Base-by-base conservation (phyloP, 2,329 filamentous ascomycete species). In the Pseudocercospora vitis region DNA sequence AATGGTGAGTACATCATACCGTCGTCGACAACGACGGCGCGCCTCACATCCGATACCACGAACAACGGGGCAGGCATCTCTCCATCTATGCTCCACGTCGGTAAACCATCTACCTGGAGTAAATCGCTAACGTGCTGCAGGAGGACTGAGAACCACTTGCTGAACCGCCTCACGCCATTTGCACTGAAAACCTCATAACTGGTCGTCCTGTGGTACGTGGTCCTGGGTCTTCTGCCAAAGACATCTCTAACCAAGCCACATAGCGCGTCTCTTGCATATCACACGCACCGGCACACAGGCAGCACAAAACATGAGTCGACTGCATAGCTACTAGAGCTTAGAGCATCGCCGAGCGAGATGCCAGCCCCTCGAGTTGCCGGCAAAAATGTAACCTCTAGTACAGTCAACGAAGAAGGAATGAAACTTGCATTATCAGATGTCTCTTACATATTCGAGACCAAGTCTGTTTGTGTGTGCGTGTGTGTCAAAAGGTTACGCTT, bases 1-100 rank as follows among this genome's bases (percentile, higher is more conserved):
- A 7, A 62, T 62, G 60, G 58, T 57, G 54, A 53, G 37, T 42
- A 42, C 37, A 42, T n/a, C 12, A 24, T n/a, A 23, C 37, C 21
- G 12, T 7, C 3, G 14, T 7, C 7, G 19, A 24, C 3, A 6
- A 14, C 3, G 21, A 8, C 26, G 6, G 26, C 26, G 26, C 26
- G 26, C n/a, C n/a, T n/a, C n/a, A n/a, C n/a, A n/a, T n/a, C n/a
- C n/a, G n/a, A n/a, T n/a, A n/a, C n/a, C n/a, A n/a, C n/a, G n/a
- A n/a, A n/a, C n/a, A n/a, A n/a, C n/a, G n/a, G n/a, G n/a, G n/a
- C n/a, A n/a, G n/a, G n/a, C n/a, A n/a, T n/a, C n/a, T n/a, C 33
- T 18, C 16, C 33, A 19, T 37, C 21, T 8, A n/a, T n/a, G n/a
- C n/a, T n/a, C n/a, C n/a, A n/a, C n/a, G n/a, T n/a, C n/a, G n/a